Base-by-base conservation (phyloP, 2,329 filamentous ascomycete species). In the Plenodomus tracheiphilus region DNA sequence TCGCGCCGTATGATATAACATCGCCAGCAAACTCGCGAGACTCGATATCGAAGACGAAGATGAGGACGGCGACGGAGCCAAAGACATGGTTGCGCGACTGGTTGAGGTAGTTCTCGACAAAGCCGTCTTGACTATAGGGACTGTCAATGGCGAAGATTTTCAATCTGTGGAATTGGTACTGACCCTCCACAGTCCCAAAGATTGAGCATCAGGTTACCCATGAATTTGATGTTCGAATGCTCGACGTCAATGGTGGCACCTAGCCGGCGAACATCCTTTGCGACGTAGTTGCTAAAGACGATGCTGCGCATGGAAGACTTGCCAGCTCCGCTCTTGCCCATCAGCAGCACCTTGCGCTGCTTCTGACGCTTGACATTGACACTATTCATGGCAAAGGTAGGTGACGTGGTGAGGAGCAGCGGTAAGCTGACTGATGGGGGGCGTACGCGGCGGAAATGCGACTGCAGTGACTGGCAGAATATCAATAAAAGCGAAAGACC, bases 1-100 rank as follows among this genome's bases (percentile, higher is more conserved):
- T 94, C 59, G 89, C 88, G 43, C 87, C 85, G 78, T 97, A 99
- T 49, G 91, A 96, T 48, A 93, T 85, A 43, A 97, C 84, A 71
- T 99, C 94, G 63, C 91, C 88, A 54, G 94, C 89, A 64, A 96
- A 91, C 72, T 97, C 94, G 69, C 91, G 88, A 16, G 90, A 96
- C 73, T 97, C 94, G 60, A 97, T 95, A 72, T 99, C 94, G 76
- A 99, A 99, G 73, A 99, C 94, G 78, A 99, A 99, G 74, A 99
- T 97, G 49, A 99, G 84, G 43, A 97, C 94, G 42, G 92, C 93
- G 53, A 97, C 94, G 71, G 94, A 93, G 67, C 87, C 91, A 77
- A 99, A 99, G 73, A 99, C 93, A 75, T 97, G 94, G 47, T 91
- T 87, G 51, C 94, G 89, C 76, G 97, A 94, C 66, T 95, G 90